phyloP scores from a whole-genome alignment of 495 filamentous ascomycete species.

The Penicillium steckii region DNA sequence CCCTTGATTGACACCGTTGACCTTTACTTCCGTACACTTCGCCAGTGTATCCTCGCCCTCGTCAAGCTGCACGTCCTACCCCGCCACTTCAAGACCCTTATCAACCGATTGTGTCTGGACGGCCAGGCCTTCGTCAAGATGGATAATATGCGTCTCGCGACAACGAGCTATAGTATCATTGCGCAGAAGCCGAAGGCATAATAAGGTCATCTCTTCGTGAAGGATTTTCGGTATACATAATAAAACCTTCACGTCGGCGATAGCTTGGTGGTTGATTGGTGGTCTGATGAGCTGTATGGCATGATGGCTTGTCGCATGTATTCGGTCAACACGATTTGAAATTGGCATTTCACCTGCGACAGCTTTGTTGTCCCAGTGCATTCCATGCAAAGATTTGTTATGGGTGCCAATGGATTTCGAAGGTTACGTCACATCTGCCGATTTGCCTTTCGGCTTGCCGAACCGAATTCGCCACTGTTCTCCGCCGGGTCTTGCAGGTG shows the following conservation, averaged over 20 bases:
- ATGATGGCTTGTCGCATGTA: background rate
- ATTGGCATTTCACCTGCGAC: too few relatives aligned
- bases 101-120: conserved; percentile 60
- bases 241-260: background rate
- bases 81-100: conserved; percentile 60
- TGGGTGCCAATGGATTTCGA: too few relatives aligned
- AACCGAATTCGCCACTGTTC: background rate
- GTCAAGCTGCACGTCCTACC: conserved; percentile 54
- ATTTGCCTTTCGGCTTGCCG: background rate
- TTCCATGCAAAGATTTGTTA: too few relatives aligned
- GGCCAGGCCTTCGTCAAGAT: conserved; percentile 63
- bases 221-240: background rate
- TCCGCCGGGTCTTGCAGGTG: background rate
- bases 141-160: conserved; percentile 58
- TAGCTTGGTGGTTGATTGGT: conserved; percentile 1
- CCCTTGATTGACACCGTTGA: conserved; percentile 62
- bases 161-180: conserved; percentile 61
- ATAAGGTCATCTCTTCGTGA: background rate
- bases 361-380: too few relatives aligned
- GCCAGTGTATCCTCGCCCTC: conserved; percentile 51
- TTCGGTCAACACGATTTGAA: background rate
- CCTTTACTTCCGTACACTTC: conserved; percentile 57
- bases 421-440: background rate
- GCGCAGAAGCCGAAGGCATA: conserved; percentile 53
- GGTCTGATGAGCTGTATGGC: background rate